Evolutionary conservation across 495 filamentous ascomycete genomes (phyloP).

Genomic region (Penicillium alfredii): DNA sequence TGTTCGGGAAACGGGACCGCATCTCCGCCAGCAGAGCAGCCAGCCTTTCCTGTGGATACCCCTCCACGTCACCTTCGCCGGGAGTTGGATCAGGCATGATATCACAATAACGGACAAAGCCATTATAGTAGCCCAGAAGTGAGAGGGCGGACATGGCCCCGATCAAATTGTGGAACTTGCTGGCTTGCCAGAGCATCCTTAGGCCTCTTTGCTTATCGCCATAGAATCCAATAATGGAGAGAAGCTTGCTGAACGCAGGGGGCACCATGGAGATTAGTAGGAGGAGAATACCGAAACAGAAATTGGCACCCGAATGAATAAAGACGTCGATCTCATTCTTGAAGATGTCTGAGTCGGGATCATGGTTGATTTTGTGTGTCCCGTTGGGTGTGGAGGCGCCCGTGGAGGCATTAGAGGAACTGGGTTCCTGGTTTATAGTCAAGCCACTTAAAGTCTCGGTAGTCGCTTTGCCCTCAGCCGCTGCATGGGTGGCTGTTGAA

Average conservation of each 20-base stretch:
- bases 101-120: conserved; percentile 76
- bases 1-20: conserved; percentile 72
- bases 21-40: conserved; percentile 63
- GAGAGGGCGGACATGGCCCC: conserved; percentile 82
- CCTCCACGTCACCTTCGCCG: conserved; percentile 50
- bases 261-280: conserved; percentile 87
- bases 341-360: conserved; percentile 53
- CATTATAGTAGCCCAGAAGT: conserved; percentile 82
- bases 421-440: conserved; percentile 15
- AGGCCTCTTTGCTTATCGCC: conserved; percentile 83
- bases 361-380: conserved; percentile 35
- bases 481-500: conserved; percentile 1
- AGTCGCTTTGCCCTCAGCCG: conserved; percentile 18
- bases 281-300: conserved; percentile 83
- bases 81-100: conserved; percentile 60
- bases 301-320: conserved; percentile 77
- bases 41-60: conserved; percentile 69
- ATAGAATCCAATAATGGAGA: conserved; percentile 85
- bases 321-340: conserved; percentile 73
- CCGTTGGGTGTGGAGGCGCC: conserved; percentile 16
- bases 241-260: conserved; percentile 74
- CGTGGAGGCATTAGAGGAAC: conserved; percentile 9
- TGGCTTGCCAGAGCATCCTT: conserved; percentile 85
- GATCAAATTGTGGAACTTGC: conserved; percentile 81
- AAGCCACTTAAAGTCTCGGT: conserved; percentile 29